Conservation (phyloP, 2,329 filamentous ascomycete genomes). For the Xylariaceae sp. region DNA sequence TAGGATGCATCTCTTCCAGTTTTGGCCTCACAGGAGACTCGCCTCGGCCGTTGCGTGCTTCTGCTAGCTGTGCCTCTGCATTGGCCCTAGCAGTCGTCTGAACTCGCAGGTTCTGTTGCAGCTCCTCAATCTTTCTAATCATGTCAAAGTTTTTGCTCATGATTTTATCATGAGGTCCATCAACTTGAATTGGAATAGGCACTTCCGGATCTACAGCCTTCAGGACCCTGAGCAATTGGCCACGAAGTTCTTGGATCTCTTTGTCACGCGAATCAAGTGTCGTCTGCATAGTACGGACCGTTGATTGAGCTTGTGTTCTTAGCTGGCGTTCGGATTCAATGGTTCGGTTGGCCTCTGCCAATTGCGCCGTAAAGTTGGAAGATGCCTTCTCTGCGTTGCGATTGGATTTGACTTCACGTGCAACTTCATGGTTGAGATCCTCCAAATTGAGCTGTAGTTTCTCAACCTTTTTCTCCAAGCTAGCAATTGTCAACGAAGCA, state of each 20-base stretch:
- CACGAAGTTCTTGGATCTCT: conserved; percentile 81
- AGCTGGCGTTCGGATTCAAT: conserved; percentile 90
- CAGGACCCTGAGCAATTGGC: conserved; percentile 81
- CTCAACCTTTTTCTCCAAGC: conserved; percentile 92
- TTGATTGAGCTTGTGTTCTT: conserved; percentile 83
- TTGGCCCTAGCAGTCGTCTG: conserved; percentile 81
- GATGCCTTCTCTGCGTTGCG: conserved; percentile 89
- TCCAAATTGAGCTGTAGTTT: conserved; percentile 88
- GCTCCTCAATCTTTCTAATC: conserved; percentile 82
- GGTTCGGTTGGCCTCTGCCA: conserved; percentile 87
- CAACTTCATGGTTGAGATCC: conserved; percentile 90
- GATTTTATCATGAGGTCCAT: conserved; percentile 66
- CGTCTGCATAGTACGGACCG: conserved; percentile 79
- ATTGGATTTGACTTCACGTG: conserved; percentile 86
- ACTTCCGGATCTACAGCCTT: conserved; percentile 85
- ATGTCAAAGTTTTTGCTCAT: conserved; percentile 81
- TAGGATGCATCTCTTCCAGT: conserved; percentile 86
- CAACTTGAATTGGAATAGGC: conserved; percentile 66
- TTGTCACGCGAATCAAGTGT: conserved; percentile 80
- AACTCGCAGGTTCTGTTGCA: conserved; percentile 87
- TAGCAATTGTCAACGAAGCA: conserved; percentile 79
- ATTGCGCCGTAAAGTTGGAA: conserved; percentile 78
- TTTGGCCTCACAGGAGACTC: conserved; percentile 76
- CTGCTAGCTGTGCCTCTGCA: conserved; percentile 82
- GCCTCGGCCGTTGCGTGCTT: conserved; percentile 75